phyloP scores from a whole-genome alignment of 2,329 filamentous ascomycete genomes.

The Corynespora cassiicola region DNA sequence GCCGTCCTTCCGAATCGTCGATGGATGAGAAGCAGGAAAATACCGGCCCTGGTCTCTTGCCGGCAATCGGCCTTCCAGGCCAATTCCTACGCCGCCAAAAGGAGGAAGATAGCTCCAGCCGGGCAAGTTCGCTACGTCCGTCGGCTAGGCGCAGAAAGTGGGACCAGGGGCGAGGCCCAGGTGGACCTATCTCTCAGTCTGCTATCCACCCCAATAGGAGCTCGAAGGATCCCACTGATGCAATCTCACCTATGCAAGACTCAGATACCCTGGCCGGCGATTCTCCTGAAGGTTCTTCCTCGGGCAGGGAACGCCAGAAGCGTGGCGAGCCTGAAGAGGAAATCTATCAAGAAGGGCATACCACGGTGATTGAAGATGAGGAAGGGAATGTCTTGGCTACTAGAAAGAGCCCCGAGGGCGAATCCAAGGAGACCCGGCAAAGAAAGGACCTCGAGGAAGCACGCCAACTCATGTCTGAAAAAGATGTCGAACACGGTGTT shows the following conservation, averaged over 20 bases:
- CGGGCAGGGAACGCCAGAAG: constrained; percentile 40
- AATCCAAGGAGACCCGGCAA: constrained; percentile 63
- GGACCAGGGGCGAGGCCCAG: constrained; percentile 75
- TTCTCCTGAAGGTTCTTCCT: constrained; percentile 42
- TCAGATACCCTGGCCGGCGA: constrained; percentile 52
- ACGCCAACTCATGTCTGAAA: constrained; percentile 61
- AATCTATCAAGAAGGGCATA: constrained; percentile 79
- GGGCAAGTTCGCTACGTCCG: constrained; percentile 59
- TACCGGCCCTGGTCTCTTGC: constrained; percentile 71
- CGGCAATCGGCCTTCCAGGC: constrained; percentile 73
- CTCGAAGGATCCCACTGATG: constrained; percentile 39
- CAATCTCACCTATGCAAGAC: constrained; percentile 48
- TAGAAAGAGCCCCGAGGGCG: constrained; percentile 53
- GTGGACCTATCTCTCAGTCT: constrained; percentile 87
- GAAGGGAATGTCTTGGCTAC: constrained; percentile 85
- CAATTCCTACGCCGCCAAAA: constrained; percentile 81
- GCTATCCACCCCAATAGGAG: constrained; percentile 76
- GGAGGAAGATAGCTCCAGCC: constrained; percentile 73
- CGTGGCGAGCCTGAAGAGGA: constrained; percentile 56
- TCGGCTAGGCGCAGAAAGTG: constrained; percentile 70
- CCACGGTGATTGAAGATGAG: constrained; percentile 82
- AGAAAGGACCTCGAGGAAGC: constrained; percentile 65
- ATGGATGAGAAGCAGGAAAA: constrained; percentile 66
- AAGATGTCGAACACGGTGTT: constrained; percentile 50
- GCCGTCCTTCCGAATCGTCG: constrained; percentile 66